These are phyloP conservation scores for Amanita phalloides DNA, from an alignment of 768 basidiomycete genomes.

Conservation along the genomic window DNA sequence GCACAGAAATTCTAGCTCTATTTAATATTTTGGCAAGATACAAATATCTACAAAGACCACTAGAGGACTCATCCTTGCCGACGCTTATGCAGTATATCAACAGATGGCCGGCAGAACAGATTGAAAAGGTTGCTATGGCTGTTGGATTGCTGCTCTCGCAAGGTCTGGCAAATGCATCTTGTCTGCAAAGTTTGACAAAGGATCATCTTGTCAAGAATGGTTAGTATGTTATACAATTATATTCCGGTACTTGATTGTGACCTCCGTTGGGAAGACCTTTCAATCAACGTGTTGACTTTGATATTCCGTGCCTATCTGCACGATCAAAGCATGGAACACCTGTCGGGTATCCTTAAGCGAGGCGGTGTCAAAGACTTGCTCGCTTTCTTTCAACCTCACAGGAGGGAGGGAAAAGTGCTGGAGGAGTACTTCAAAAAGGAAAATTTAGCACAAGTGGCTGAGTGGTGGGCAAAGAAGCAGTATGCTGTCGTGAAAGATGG, in stretches of 20 bases:
- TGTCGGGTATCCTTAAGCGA: constrained; percentile 70
- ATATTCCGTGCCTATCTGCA: constrained; percentile 76
- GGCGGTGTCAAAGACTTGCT: constrained; percentile 81
- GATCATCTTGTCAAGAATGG: constrained; percentile 96
- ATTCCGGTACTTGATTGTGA: constrained; percentile 3
- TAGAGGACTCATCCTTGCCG: constrained; percentile 46
- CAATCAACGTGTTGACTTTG: constrained; percentile 62
- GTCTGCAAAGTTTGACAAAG: constrained; percentile 76
- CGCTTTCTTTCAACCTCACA: constrained; percentile 80
- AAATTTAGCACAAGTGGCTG: constrained; percentile 68
- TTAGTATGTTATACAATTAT: constrained; percentile 17
- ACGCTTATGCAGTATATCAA: constrained; percentile 67
- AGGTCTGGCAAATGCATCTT: constrained; percentile 68
- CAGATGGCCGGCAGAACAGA: constrained; percentile 68
- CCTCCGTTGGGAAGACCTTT: constrained; percentile 43
- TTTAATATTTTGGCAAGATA: constrained; percentile 45
- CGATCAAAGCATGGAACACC: constrained; percentile 85
- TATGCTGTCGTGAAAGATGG: constrained; percentile 73
- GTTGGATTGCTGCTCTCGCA: constrained; percentile 78
- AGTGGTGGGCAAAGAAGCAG: constrained; percentile 93
- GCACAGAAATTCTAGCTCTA: background rate
- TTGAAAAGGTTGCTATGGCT: constrained; percentile 76
- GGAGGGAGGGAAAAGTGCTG: constrained; percentile 60
- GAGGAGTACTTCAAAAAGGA: constrained; percentile 84
- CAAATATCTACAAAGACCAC: constrained; percentile 97